Base-by-base conservation (phyloP, 345 rosid species). In the Xanthoceras sorbifolium region DNA sequence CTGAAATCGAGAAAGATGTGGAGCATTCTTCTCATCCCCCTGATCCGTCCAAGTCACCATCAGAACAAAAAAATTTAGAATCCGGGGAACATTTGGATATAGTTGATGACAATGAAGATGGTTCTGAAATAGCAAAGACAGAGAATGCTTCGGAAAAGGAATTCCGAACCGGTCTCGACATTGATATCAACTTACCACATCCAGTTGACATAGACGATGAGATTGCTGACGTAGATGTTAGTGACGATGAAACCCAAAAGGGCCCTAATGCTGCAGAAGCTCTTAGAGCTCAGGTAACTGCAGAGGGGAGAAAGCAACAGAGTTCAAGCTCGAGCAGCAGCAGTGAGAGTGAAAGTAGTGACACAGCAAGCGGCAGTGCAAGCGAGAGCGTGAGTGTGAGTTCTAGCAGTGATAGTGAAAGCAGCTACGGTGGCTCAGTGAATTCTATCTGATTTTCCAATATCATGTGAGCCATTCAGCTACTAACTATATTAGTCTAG, bases 261-360 rank as follows among this genome's bases (percentile, higher is more conserved):
- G 93, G 93, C 65, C 85, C 78, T 38, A 89, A 89, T 69, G 98
- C 98, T 14, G 98, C 98, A 29, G 97, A 92, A 79, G 96, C 94
- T 52, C 96, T 90, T 54, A 83, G 89, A 83, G 96, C 94, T 38
- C 97, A 92, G 81, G 90, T 92, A 46, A 88, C 85, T 74, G 95
- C 91, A 1, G 87, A 87, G 67, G 86, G 84, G 67, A 75, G 66
- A 71, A 84, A 79, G 46, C 81, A 81, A 68, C 72, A 63, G 14
- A 78, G 82, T 69, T 92, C 94, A 12, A 84, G 87, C 50, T 88
- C 90, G 6, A 88, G 88, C 78, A 87, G 90, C 55, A 87, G 94
- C 78, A 87, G 95, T 65, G 88, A 74, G 9, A 85, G 91, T 4
- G 86, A 85, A 9, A 86, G 88, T 68, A 87, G 90, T 1, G 86